Base-by-base conservation (phyloP, 495 filamentous ascomycete species). In the Collariella sp. region DNA sequence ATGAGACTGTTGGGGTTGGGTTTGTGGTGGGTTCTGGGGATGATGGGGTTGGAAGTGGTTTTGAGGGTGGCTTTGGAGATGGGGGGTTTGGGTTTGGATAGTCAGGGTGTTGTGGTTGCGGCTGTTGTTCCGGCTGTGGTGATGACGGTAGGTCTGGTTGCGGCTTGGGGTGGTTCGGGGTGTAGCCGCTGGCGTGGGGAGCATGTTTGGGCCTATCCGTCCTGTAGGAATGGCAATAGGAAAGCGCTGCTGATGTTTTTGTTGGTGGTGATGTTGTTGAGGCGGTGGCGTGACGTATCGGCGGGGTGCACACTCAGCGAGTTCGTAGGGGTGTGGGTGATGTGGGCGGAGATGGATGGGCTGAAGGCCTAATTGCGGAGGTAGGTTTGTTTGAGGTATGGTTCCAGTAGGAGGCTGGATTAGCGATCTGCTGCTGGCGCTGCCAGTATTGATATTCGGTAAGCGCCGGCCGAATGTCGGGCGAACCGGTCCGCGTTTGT, bases 401-500 rank as follows among this genome's bases (percentile, higher is more conserved):
- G 43, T 54, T 47, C 57, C 57, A 60, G 53, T 60, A 60, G 7
- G 52, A 56, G 15, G 48, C 57, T 13, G 57, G 57, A 39, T 56
- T 56, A 1, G 31, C 45, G 23, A 53, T 7, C 40, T 55, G 48
- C 15, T 45, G 54, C 40, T 60, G 57, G n/a, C 39, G 54, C 12
- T 52, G 38, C 41, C 49, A 49, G 45, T 60, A 60, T 15, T 62
- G 50, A 5, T 48, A 13, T 42, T 56, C 60, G 40, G 47, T 39
- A 0, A 52, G 38, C 10, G 47, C 42, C 16, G 51, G 31, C 18
- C 62, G 49, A 9, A 47, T 50, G 34, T 64, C 63, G 1, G 68
- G 68, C 2, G 66, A 70, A 2, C 65, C 67, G 0, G 63, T 65
- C 18, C 54, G 54, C 19, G 47, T 36, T n/a, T 56, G 58, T 1